These are phyloP conservation scores for Strombidium stylifer DNA, from an alignment of 73 alveolate genomes.

Conservation along the genomic window DNA sequence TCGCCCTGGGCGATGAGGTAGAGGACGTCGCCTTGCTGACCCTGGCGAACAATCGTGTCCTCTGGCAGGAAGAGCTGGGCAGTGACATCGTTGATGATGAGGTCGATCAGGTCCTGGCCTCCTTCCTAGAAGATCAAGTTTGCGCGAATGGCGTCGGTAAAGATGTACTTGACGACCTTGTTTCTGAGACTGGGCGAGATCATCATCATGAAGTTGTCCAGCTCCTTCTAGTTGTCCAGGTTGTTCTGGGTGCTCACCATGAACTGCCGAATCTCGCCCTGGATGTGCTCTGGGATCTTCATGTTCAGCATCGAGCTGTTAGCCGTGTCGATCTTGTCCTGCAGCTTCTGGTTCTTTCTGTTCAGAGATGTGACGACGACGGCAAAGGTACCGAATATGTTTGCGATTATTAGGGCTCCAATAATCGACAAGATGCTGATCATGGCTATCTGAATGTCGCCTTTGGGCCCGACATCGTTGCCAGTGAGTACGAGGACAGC, in stretches of 20 bases:
- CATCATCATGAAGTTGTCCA: conserved; percentile 36
- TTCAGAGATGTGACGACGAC: conserved; percentile 37
- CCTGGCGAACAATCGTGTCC: conserved; percentile 40
- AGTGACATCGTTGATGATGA: conserved; percentile 24
- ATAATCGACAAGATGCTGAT: conserved; percentile 14
- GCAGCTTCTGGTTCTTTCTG: conserved; percentile 28
- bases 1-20: conserved; percentile 66
- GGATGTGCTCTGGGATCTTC: conserved; percentile 52
- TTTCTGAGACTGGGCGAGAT: conserved; percentile 60
- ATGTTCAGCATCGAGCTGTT: conserved; percentile 67
- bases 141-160: no score
- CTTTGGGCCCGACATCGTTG: conserved; percentile 64
- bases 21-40: conserved; percentile 33
- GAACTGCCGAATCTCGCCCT: conserved; percentile 27
- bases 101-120: conserved; percentile 27
- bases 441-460: conserved; percentile 26
- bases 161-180: conserved; percentile 44
- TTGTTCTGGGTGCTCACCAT: conserved; percentile 36
- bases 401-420: conserved; percentile 67
- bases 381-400: conserved; percentile 57
- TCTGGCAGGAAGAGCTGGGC: conserved; percentile 51
- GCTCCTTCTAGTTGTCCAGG: conserved; percentile 48
- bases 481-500: conserved; percentile 66
- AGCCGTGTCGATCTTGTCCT: conserved; percentile 42
- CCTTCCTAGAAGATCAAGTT: conserved; percentile 23